Evolutionary conservation across 1,284 basidiomycete species (phyloP), one percentile per base, ranked within the genome.

Genomic region (Ganoderma sinense): DNA sequence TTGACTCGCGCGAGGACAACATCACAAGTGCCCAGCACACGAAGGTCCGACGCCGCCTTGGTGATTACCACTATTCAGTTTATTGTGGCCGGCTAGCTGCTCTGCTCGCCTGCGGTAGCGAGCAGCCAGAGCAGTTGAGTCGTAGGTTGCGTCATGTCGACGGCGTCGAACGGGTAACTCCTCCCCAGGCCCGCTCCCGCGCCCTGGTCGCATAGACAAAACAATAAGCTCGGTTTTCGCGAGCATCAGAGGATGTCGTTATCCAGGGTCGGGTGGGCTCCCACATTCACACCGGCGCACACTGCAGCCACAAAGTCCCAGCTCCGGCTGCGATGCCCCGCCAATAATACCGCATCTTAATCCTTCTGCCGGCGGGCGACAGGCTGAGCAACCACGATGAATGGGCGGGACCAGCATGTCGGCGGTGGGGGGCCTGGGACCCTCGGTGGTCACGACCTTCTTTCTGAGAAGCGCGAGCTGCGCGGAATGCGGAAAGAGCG

Each of bases 191-290:
- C 36, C n/a, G 26, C 33, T 60, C 31, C 41, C 41, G 66, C 67
- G 69, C 40, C 41, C 45, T 33, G 39, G 43, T 48, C 68, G 63
- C 53, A 48, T 55, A 62, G 56, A 45, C 59, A 55, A 70, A 48
- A 73, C 72, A 73, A 73, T 73, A 73, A 70, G 41, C 53, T 23
- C 65, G 55, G 65, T 68, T 65, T 67, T 73, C 72, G 68, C 70
- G 70, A 66, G 60, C 5, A 69, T 69, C 68, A 70, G 58, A 56
- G 48, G 61, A 63, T 63, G 64, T 63, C 45, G 60, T 61, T 53
- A 64, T 61, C 29, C 41, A 45, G n/a, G 29, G 40, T 63, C 62
- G 43, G 43, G 14, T 26, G 23, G 7, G 26, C 40, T 62, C 29
- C 18, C 45, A 45, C 29, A 36, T 62, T 51, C 59, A 41, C 59